Evolutionary conservation across 306 rosid genomes (phyloP).

Genomic region (Glycine latifolia): DNA sequence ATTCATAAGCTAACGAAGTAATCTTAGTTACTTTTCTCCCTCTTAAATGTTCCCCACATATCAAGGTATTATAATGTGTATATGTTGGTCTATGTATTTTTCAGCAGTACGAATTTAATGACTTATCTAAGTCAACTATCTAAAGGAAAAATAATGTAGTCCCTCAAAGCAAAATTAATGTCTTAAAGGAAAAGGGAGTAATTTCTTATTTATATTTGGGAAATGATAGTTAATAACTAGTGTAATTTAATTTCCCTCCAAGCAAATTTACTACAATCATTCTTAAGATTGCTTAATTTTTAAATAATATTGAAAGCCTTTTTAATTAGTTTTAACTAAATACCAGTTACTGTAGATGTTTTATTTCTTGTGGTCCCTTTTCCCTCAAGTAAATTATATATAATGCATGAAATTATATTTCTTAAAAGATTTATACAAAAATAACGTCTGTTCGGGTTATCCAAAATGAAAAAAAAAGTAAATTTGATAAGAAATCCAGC

Average conservation of each 20-base stretch:
- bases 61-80: no score
- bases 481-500: slow-evolving; percentile 19
- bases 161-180: no score
- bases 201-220: background rate
- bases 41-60: background rate
- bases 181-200: no score
- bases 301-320: background rate
- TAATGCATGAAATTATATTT: no score
- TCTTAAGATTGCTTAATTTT: background rate
- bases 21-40: background rate
- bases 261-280: background rate
- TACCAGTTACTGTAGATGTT: background rate
- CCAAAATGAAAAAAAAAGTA: background rate
- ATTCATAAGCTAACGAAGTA: background rate
- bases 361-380: background rate
- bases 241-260: background rate
- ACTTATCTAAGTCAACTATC: background rate
- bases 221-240: background rate
- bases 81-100: background rate
- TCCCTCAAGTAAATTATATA: background rate
- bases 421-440: background rate
- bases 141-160: background rate
- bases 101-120: background rate
- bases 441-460: background rate
- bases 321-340: background rate